Percentiles rank a stretch among this genome's conserved stretches.
phyloP scores from a whole-genome alignment of 2,329 filamentous ascomycete genomes.

The Paecilomyces fulvus region DNA sequence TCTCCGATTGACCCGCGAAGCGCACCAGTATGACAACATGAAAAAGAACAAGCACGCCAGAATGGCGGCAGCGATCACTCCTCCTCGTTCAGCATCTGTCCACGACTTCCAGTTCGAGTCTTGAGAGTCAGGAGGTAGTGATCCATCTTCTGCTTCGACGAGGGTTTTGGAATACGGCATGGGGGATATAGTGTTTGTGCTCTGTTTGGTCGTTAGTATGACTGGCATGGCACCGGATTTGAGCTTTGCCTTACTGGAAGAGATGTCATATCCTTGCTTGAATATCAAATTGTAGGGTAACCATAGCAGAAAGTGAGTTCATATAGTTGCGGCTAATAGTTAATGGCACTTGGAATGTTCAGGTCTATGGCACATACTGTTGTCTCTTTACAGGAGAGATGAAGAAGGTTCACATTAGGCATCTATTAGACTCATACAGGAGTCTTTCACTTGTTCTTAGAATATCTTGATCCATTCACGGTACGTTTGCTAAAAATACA shows the following conservation, averaged over 20 bases:
- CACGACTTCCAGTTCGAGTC: background rate
- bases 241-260: no score
- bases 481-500: background rate
- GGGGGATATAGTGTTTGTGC: constrained; percentile 27
- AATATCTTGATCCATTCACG: background rate
- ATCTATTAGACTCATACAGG: background rate
- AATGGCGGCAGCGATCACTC: background rate
- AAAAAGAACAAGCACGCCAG: background rate
- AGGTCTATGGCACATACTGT: background rate
- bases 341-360: no score
- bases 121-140: background rate
- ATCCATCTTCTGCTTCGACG: constrained; percentile 2
- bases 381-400: background rate
- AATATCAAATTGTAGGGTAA: no score
- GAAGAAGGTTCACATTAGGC: background rate
- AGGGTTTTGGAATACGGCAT: constrained; percentile 17
- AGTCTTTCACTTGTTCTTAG: background rate
- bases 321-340: no score
- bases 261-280: no score
- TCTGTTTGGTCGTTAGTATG: background rate
- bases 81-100: background rate
- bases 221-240: no score
- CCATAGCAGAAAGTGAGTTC: no score
- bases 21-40: background rate
- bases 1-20: background rate